Conservation (phyloP, 1,284 basidiomycete species). For the Malassezia yamatoensis region DNA sequence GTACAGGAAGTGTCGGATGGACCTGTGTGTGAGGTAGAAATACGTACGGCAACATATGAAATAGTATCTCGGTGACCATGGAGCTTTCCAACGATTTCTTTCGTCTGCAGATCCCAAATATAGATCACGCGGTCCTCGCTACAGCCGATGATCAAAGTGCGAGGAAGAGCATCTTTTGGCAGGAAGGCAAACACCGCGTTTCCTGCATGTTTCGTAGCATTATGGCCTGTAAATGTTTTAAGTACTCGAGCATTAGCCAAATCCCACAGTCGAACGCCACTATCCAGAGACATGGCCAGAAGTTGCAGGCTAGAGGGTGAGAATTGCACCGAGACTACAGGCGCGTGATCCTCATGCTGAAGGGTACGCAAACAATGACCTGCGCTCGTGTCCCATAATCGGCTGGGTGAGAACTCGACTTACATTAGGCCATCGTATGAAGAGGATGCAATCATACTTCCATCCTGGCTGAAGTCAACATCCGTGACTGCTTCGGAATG, state of each 20-base stretch:
- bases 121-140: slow-evolving; percentile 80
- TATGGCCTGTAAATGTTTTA: slow-evolving; percentile 79
- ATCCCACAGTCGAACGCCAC: slow-evolving; percentile 85
- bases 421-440: slow-evolving; percentile 85
- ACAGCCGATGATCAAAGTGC: slow-evolving; percentile 59
- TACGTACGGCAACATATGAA: slow-evolving; percentile 18
- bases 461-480: slow-evolving; percentile 85
- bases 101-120: slow-evolving; percentile 80
- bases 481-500: slow-evolving; percentile 93
- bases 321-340: slow-evolving; percentile 76
- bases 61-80: slow-evolving; percentile 61
- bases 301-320: slow-evolving; percentile 83
- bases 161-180: slow-evolving; percentile 23
- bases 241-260: slow-evolving; percentile 80
- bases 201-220: slow-evolving; percentile 63
- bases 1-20: slow-evolving; percentile 26
- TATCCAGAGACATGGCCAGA: slow-evolving; percentile 79
- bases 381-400: slow-evolving; percentile 77
- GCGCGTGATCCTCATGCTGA: slow-evolving; percentile 87
- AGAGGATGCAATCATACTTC: slow-evolving; percentile 81
- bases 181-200: slow-evolving; percentile 19
- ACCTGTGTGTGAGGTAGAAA: slow-evolving; percentile 7
- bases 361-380: slow-evolving; percentile 95
- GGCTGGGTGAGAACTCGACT: slow-evolving; percentile 50
- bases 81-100: slow-evolving; percentile 63